These are phyloP conservation scores for Fagopyrum esculentum DNA, from an alignment of 148 eudicot species.

Conservation along the genomic window DNA sequence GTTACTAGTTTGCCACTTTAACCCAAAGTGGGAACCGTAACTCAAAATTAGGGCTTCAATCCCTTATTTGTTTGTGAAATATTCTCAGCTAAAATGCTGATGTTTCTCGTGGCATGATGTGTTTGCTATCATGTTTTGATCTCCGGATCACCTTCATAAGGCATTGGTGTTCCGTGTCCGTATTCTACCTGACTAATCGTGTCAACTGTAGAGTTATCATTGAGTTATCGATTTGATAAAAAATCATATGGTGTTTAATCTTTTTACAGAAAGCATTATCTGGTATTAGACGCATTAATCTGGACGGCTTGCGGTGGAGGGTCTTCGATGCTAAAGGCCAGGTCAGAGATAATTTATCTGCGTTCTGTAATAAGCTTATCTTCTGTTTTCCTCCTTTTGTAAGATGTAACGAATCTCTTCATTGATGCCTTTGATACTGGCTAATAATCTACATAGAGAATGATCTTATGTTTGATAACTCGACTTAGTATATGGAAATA, in stretches of 20 bases:
- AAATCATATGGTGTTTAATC: constrained; percentile 3
- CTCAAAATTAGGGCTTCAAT: constrained; percentile 8
- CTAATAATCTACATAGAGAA: neutral
- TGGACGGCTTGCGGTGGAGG: constrained; percentile 95
- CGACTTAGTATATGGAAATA: neutral
- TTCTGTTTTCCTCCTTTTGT: constrained; percentile 9
- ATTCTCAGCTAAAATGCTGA: neutral
- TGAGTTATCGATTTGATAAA: neutral
- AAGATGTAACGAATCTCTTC: neutral
- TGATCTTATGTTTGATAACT: neutral
- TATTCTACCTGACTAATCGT: neutral
- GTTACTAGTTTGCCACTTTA: neutral
- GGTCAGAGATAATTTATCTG: constrained; percentile 28
- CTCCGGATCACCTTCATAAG: neutral
- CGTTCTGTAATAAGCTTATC: neutral
- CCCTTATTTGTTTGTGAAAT: neutral
- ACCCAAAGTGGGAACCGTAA: neutral
- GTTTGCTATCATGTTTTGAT: neutral
- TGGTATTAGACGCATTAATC: constrained; percentile 71
- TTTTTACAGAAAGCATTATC: constrained; percentile 81
- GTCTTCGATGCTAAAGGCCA: constrained; percentile 94
- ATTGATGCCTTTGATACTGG: neutral
- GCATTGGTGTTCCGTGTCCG: neutral
- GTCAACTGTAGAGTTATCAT: neutral
- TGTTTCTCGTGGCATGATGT: neutral